phyloP scores from a whole-genome alignment of 257 asterid species.

The Jaltomata sinuosa region DNA sequence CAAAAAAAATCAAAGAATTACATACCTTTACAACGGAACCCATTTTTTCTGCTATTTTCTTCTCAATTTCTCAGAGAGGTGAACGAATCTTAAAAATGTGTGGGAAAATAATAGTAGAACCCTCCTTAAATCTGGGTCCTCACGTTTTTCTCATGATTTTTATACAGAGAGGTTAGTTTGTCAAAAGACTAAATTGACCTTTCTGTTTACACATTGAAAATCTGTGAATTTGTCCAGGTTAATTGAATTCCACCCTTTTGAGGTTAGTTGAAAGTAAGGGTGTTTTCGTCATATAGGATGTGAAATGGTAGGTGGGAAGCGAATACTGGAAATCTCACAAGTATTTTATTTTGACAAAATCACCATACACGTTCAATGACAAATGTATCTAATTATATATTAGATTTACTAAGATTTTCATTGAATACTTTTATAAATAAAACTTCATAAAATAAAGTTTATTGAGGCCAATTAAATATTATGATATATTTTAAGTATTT shows the following conservation, averaged over 20 bases:
- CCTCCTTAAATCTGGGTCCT: not conserved
- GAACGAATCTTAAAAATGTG: not conserved
- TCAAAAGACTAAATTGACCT: constrained; percentile 14
- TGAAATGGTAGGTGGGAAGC: not conserved
- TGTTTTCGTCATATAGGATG: constrained; percentile 6
- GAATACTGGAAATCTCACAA: not conserved
- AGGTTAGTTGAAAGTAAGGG: not conserved
- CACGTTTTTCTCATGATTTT: not conserved
- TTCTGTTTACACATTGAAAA: not conserved
- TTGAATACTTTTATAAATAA: not conserved
- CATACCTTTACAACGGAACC: constrained; percentile 5
- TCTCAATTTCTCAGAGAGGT: not conserved
- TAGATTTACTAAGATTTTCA: not conserved
- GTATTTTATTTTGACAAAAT: not conserved
- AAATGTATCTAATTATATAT: not conserved
- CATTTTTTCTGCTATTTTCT: not conserved
- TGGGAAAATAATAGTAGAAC: not conserved
- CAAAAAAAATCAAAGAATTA: not conserved
- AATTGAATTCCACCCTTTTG: constrained; percentile 8
- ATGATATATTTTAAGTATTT: too few relatives aligned
- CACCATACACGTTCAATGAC: not conserved
- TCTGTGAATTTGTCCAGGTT: constrained; percentile 19
- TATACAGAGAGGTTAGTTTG: not conserved
- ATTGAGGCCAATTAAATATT: not conserved
- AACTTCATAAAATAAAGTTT: not conserved